Conservation (phyloP, 2,329 filamentous ascomycete species). For the Tricladium varicosporioides region DNA sequence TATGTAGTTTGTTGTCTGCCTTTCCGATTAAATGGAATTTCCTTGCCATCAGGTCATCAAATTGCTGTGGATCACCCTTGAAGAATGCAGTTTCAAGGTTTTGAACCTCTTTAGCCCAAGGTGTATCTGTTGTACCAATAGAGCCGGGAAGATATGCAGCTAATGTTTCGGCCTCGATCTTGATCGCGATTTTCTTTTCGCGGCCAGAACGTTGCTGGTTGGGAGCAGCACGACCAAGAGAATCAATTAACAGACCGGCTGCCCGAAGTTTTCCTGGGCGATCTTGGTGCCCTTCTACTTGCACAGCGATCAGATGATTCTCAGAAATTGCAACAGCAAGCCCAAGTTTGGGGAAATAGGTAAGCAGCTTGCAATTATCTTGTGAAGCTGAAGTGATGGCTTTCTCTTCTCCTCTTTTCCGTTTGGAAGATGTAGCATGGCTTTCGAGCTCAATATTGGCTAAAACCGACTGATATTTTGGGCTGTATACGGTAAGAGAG, state of each 20-base stretch:
- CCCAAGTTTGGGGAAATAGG: slow-evolving; percentile 64
- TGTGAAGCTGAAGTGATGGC: neutral
- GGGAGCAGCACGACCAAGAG: slow-evolving; percentile 64
- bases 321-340: slow-evolving; percentile 64
- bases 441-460: slow-evolving; percentile 37
- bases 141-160: slow-evolving; percentile 27
- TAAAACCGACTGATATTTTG: slow-evolving; percentile 57
- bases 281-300: slow-evolving; percentile 60
- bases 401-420: slow-evolving; percentile 21
- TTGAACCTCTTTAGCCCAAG: slow-evolving; percentile 18
- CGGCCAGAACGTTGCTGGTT: slow-evolving; percentile 32
- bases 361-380: neutral
- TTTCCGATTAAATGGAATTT: slow-evolving; percentile 34
- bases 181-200: slow-evolving; percentile 6
- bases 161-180: slow-evolving; percentile 21
- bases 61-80: slow-evolving; percentile 37
- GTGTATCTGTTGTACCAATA: slow-evolving; percentile 16
- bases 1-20: slow-evolving; percentile 11
- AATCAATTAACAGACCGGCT: slow-evolving; percentile 68
- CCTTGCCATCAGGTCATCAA: slow-evolving; percentile 40
- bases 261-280: slow-evolving; percentile 54
- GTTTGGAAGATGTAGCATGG: slow-evolving; percentile 24
- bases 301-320: slow-evolving; percentile 64
- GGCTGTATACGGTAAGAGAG: slow-evolving; percentile 64
- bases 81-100: slow-evolving; percentile 36